phyloP scores from a whole-genome alignment of 208 protist species.

The Angomonas ambiguus region DNA sequence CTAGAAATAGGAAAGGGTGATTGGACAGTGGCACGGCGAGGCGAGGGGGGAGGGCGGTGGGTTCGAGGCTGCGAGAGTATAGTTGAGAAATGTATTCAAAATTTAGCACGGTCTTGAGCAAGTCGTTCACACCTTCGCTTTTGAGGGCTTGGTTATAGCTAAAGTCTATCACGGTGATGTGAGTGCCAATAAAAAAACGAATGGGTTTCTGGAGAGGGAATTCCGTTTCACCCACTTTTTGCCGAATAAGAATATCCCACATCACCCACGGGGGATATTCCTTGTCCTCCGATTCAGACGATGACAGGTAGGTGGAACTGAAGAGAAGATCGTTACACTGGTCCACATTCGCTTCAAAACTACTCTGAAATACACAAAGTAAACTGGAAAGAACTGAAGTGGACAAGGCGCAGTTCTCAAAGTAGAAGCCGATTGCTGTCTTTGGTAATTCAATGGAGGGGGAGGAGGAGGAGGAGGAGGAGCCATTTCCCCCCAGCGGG shows the following conservation, averaged over 20 bases:
- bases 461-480: not conserved
- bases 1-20: conserved; percentile 4
- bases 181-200: not conserved
- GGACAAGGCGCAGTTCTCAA: not conserved
- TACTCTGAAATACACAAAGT: not conserved
- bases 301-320: not conserved
- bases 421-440: not conserved
- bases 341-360: not conserved
- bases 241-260: not conserved
- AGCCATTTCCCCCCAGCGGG: not conserved
- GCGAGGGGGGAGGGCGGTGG: too few relatives aligned
- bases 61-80: not conserved
- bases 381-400: not conserved
- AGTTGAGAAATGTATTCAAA: conserved; percentile 12
- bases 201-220: not conserved
- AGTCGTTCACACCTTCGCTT: conserved; percentile 6
- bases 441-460: too few relatives aligned
- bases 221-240: not conserved
- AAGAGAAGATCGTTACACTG: not conserved
- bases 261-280: not conserved
- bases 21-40: not conserved
- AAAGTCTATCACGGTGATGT: conserved; percentile 20
- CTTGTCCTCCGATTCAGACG: not conserved
- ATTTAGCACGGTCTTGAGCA: conserved; percentile 10
- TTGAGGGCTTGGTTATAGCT: conserved; percentile 18